phyloP scores from a whole-genome alignment of 176 grass and related monocot species.

The Chrysopogon serrulatus region DNA sequence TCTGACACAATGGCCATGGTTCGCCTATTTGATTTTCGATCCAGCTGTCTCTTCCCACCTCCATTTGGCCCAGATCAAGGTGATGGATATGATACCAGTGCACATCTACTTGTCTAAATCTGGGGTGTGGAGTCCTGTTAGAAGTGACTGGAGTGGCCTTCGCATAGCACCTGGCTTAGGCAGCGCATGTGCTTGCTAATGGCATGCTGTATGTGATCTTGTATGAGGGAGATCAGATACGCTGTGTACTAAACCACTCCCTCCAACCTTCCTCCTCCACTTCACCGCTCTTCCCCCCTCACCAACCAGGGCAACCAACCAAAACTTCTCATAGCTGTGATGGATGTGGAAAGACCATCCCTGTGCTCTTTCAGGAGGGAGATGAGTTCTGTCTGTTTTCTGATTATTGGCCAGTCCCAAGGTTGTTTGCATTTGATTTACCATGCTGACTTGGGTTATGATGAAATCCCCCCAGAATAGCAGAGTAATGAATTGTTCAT shows the following conservation, averaged over 20 bases:
- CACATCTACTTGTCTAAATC: background rate
- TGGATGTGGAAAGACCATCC: background rate
- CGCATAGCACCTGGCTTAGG: no score
- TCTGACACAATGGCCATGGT: background rate
- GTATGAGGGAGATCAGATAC: background rate
- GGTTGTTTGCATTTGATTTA: background rate
- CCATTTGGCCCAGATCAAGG: background rate
- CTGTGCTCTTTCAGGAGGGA: background rate
- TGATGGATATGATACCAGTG: rapidly evolving
- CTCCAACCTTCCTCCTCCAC: no score
- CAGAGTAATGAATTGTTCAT: background rate
- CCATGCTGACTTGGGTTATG: no score
- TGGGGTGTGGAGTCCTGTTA: background rate
- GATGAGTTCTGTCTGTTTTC: no score
- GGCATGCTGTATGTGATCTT: background rate
- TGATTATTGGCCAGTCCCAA: background rate
- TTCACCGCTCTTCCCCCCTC: no score
- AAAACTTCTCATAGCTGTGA: no score
- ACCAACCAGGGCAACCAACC: no score
- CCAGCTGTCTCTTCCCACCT: background rate
- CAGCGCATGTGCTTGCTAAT: background rate
- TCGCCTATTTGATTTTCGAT: background rate
- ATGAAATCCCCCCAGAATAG: no score
- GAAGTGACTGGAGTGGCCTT: background rate
- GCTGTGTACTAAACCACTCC: no score